Evolutionary conservation across 192 early-diverging fungal genomes (phyloP).

Genomic region (Neocallimastix lanati): DNA sequence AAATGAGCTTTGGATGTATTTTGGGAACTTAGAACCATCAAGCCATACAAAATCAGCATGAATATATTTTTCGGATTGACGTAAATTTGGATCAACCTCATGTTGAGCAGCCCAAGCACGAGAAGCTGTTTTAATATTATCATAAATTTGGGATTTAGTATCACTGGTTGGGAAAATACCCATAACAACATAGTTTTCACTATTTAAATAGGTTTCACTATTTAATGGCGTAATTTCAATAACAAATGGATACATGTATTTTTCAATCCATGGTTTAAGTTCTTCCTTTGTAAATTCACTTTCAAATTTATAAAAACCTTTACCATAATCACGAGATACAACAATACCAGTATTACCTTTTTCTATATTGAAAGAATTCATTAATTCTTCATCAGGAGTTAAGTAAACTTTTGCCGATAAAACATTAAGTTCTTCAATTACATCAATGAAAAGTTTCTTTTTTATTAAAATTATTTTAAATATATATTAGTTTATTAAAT

Average conservation of each 20-base stretch:
- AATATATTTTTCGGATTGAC: not conserved
- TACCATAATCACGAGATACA: not conserved
- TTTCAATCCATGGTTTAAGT: not conserved
- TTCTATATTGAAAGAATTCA: not conserved
- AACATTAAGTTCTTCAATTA: not conserved
- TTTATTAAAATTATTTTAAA: too few species aligned
- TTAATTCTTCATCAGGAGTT: not conserved
- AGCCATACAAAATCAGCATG: not conserved
- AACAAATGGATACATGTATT: not conserved
- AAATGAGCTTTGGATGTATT: not conserved
- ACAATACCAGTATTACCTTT: not conserved
- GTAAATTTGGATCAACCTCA: not conserved
- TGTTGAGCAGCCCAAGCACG: not conserved
- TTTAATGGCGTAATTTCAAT: not conserved
- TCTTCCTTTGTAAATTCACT: not conserved
- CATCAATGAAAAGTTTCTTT: not conserved
- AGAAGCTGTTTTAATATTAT: not conserved
- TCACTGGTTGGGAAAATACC: not conserved
- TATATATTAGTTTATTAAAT: not conserved
- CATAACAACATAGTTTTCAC: not conserved
- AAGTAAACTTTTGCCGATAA: not conserved
- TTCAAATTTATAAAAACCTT: not conserved
- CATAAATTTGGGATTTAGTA: not conserved
- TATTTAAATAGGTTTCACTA: not conserved
- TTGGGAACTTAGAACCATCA: not conserved